phyloP scores from a whole-genome alignment of 805 yeast genomes.

The Kodamaea hsintzibuensis region DNA sequence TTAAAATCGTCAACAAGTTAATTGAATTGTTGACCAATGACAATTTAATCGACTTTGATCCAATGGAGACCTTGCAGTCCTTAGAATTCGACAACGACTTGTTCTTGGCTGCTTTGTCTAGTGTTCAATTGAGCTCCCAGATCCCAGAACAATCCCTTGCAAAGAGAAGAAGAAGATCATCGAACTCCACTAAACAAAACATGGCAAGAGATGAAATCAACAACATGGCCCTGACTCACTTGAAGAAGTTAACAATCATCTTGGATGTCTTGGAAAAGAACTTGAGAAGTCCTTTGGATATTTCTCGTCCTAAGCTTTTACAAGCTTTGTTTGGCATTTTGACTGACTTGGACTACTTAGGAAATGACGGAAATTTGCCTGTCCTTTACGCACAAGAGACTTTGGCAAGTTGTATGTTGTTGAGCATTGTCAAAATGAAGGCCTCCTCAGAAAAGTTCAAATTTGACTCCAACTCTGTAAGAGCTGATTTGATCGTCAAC shows the following conservation, averaged over 20 bases:
- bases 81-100: slow-evolving; percentile 55
- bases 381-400: slow-evolving; percentile 90
- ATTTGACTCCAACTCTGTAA: slow-evolving; percentile 63
- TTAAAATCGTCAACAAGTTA: slow-evolving; percentile 48
- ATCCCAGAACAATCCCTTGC: slow-evolving; percentile 53
- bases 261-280: slow-evolving; percentile 73
- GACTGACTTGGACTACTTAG: slow-evolving; percentile 79
- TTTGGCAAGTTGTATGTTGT: slow-evolving; percentile 80
- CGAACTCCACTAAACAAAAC: slow-evolving; percentile 74
- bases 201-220: slow-evolving; percentile 70
- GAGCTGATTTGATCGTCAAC: slow-evolving; percentile 90
- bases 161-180: slow-evolving; percentile 80
- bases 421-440: slow-evolving; percentile 60
- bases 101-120: slow-evolving; percentile 59
- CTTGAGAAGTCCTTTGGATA: slow-evolving; percentile 31
- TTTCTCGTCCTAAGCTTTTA: slow-evolving; percentile 47
- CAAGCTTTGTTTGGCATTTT: slow-evolving; percentile 58
- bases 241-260: slow-evolving; percentile 73
- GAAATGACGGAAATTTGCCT: slow-evolving; percentile 88
- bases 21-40: slow-evolving; percentile 59
- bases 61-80: slow-evolving; percentile 51
- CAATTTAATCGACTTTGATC: slow-evolving; percentile 31
- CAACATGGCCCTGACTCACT: slow-evolving; percentile 72
- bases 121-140: slow-evolving; percentile 55
- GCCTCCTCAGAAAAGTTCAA: slow-evolving; percentile 23